Evolutionary conservation across 2,329 filamentous ascomycete genomes (phyloP), one percentile per base, ranked within the genome.

Genomic region (Ophiostoma ips): DNA sequence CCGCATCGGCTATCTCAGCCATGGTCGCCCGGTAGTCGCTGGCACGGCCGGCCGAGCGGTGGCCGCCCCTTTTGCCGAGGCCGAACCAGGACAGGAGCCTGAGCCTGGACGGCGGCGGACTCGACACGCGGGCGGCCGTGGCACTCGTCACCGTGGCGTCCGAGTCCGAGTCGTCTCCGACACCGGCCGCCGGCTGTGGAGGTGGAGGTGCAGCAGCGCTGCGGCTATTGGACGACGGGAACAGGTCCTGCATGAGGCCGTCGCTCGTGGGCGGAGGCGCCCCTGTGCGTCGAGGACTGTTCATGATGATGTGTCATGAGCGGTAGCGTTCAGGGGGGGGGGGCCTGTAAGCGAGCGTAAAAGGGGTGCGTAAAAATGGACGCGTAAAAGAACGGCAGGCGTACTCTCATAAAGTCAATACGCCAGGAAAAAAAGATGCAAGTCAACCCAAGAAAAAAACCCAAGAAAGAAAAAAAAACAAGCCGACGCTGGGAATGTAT

Each of bases 181-280:
- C 24, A 28, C 8, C 24, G 24, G 24, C n/a, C n/a, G n/a, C n/a
- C n/a, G n/a, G n/a, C n/a, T n/a, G 11, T 24, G 35, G 47, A 16
- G 21, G 37, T 30, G 18, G 35, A 28, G 24, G 35, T 40, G 31
- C 31, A 41, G 24, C 30, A 13, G 75, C 79, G n/a, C 73, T 76
- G 44, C 73, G 66, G 58, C 79, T 75, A 55, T 70, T 69, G 31
- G 73, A 71, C 45, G 79, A 63, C 8, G 63, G 63, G 55, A 70
- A 67, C 11, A 76, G 76, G 55, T 65, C 77, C 61, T 79, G 76
- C 59, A 79, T 79, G 58, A 68, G 70, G 50, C 66, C 68, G 51
- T 66, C 66, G 54, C 63, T 61, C 48, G 61, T 58, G 38, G 59
- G 57, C 28, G 62, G 66, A n/a, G n/a, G n/a, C 55, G 68, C 66